phyloP scores from a whole-genome alignment of 495 filamentous ascomycete species.

The Hypoxylon trugodes region DNA sequence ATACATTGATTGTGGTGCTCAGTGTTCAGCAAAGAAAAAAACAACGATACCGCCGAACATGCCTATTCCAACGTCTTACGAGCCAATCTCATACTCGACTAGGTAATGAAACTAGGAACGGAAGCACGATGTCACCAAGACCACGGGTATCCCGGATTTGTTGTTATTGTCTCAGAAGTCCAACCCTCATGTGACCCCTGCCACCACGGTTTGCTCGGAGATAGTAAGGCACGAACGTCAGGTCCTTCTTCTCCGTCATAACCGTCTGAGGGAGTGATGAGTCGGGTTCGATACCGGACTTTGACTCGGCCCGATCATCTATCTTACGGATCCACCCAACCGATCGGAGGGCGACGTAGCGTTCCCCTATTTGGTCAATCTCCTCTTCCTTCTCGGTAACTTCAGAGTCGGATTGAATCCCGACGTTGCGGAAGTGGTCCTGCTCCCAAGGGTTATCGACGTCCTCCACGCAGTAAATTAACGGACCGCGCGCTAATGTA shows the following conservation, averaged over 20 bases:
- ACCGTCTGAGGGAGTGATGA: constrained; percentile 34
- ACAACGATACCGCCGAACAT: constrained; percentile 23
- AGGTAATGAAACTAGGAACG: constrained; percentile 18
- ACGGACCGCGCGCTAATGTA: constrained; percentile 61
- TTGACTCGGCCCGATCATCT: constrained; percentile 35
- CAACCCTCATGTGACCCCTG: constrained; percentile 61
- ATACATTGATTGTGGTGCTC: too few species aligned
- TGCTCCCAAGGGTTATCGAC: constrained; percentile 65
- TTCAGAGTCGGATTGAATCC: constrained; percentile 47
- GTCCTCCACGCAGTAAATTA: constrained; percentile 68
- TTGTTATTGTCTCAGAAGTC: constrained; percentile 39
- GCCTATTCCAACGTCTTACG: constrained; percentile 28
- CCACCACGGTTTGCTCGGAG: constrained; percentile 61
- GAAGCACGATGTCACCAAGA: constrained; percentile 30
- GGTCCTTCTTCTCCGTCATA: constrained; percentile 38
- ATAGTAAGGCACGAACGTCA: constrained; percentile 61
- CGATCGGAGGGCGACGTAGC: constrained; percentile 45
- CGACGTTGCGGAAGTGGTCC: constrained; percentile 64
- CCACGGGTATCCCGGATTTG: constrained; percentile 16
- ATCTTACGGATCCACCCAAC: constrained; percentile 39
- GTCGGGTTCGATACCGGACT: constrained; percentile 38
- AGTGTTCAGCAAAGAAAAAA: too few species aligned
- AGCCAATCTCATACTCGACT: constrained; percentile 24
- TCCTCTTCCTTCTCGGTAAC: constrained; percentile 45
- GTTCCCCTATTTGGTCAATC: constrained; percentile 43